These are phyloP conservation scores for Fragilariopsis cylindrus DNA, from an alignment of 108 stramenopile genomes.

Conservation along the genomic window DNA sequence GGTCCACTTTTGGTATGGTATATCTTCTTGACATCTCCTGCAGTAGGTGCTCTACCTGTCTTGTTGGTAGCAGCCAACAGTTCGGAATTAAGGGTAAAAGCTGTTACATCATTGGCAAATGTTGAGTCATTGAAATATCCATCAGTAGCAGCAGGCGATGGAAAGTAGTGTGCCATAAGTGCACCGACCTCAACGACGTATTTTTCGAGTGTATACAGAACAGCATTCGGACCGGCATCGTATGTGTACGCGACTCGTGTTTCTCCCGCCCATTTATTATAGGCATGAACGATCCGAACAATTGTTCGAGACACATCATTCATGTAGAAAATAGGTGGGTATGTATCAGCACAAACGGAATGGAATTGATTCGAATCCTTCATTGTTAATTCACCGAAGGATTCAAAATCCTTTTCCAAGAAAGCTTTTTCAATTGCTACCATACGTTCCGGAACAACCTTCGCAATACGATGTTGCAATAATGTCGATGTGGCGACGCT, in stretches of 20 bases:
- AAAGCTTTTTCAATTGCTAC: conserved; percentile 87
- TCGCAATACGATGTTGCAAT: conserved; percentile 78
- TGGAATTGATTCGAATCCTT: conserved; percentile 98
- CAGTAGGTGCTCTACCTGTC: conserved; percentile 50
- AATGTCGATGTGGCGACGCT: conserved; percentile 86
- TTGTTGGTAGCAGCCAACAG: conserved; percentile 65
- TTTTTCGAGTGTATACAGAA: conserved; percentile 78
- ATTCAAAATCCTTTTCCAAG: conserved; percentile 82
- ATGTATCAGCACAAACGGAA: conserved; percentile 98
- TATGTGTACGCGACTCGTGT: conserved; percentile 96
- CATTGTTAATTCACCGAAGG: conserved; percentile 96
- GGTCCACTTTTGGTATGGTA: conserved; percentile 83
- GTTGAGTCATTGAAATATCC: conserved; percentile 57
- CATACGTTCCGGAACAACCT: conserved; percentile 88
- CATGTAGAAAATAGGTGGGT: conserved; percentile 99
- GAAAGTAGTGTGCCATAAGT: conserved; percentile 77
- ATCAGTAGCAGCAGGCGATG: conserved; percentile 23
- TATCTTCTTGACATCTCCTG: conserved; percentile 80
- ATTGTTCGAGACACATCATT: conserved; percentile 83
- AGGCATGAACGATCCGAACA: conserved; percentile 78
- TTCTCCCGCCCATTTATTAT: conserved; percentile 83
- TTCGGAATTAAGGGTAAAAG: conserved; percentile 43
- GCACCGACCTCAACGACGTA: conserved; percentile 70
- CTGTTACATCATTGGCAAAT: conserved; percentile 38
- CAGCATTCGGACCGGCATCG: conserved; percentile 99